Evolutionary conservation across 2,329 filamentous ascomycete species (phyloP), one percentile per base, ranked within the genome.

Genomic region (Trichoderma lentiforme): DNA sequence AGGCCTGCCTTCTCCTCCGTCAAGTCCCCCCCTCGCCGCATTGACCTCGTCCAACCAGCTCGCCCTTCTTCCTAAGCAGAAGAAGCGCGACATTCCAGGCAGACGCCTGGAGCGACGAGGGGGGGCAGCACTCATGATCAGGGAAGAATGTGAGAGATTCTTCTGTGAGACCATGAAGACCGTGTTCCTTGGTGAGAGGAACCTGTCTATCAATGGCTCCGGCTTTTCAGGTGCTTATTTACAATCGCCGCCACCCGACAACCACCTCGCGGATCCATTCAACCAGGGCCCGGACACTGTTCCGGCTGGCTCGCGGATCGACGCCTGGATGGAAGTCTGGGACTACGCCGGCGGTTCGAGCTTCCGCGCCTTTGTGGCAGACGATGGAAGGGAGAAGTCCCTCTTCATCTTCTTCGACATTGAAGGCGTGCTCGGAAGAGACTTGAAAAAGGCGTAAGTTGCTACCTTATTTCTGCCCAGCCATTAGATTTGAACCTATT

Each of bases 91-190:
- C 75, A 81, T 80, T 76, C 81, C 81, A 78, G 81, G 80, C 78
- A 77, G 78, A 76, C 80, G 80, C 79, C 80, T 82, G 81, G 83
- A 84, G 81, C 86, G 88, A 81, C 88, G 88, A 92, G 92, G 92
- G 93, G 94, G 94, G 94, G 94, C 94, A 91, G 91, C 93, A 92
- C 90, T 93, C 85, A 91, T 91, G 87, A 97, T 97, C 89, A 94
- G 92, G 93, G 94, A 92, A 94, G 94, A 97, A 93, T 97, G 95
- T 97, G 95, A 97, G 94, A 98, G 95, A 89, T 95, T 97, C 92
- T 97, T 97, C 90, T 97, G 95, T 86, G 94, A 95, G 92, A 92
- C 91, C 89, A 93, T 97, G 91, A 92, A 90, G 86, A 86, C 91
- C 86, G 92, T 93, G 87, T 97, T 98, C 90, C 93, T 92, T 88